These are phyloP conservation scores for Lecanicillium sp. DNA, from an alignment of 2,329 filamentous ascomycete species.

Conservation along the genomic window DNA sequence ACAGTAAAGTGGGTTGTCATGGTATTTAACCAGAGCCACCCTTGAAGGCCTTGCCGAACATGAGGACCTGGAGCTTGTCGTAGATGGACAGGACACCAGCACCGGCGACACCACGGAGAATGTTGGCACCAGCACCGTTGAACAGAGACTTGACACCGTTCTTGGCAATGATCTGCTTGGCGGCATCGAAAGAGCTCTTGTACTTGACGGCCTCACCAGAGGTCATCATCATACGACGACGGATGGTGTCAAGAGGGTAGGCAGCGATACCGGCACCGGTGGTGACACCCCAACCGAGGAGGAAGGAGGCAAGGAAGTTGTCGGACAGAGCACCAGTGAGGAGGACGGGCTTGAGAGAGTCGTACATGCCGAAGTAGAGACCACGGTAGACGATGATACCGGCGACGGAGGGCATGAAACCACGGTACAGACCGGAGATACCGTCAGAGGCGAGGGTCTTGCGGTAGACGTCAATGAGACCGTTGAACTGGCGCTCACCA, in stretches of 20 bases:
- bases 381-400: conserved; percentile 99
- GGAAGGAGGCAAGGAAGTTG: conserved; percentile 99
- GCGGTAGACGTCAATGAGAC: conserved; percentile 98
- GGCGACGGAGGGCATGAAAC: conserved; percentile 98
- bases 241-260: conserved; percentile 99
- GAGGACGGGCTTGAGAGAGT: conserved; percentile 98
- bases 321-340: conserved; percentile 85
- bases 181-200: conserved; percentile 91
- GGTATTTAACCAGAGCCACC: conserved; percentile 42
- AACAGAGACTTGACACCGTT: conserved; percentile 99
- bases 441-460: conserved; percentile 99
- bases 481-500: conserved; percentile 99
- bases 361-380: conserved; percentile 99
- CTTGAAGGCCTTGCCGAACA: conserved; percentile 99
- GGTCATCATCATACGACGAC: conserved; percentile 99
- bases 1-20: conserved; percentile 25
- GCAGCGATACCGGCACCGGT: conserved; percentile 99
- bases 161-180: conserved; percentile 91
- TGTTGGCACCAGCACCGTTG: conserved; percentile 99
- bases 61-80: conserved; percentile 96
- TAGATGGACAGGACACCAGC: conserved; percentile 99
- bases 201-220: conserved; percentile 98
- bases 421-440: conserved; percentile 99
- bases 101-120: conserved; percentile 99
- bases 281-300: conserved; percentile 97